phyloP scores from a whole-genome alignment of 805 yeast species.

The Yarrowia porcina region DNA sequence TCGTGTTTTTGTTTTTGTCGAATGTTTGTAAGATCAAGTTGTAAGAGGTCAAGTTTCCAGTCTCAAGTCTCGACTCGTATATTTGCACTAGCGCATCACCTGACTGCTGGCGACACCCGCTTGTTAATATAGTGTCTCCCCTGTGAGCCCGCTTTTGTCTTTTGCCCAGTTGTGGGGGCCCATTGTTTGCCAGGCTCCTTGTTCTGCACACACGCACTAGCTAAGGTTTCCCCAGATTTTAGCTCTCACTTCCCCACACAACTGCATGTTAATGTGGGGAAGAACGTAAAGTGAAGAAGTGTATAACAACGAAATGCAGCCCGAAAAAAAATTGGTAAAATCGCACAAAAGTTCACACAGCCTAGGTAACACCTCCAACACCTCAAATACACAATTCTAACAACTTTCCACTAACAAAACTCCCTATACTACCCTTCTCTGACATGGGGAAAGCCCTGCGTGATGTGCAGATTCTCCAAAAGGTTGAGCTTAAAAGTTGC shows the following conservation, averaged over 20 bases:
- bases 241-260: constrained; percentile 24
- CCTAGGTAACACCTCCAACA: too few relatives aligned
- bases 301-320: too few relatives aligned
- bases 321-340: too few relatives aligned
- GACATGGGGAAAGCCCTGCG: constrained; percentile 23
- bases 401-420: too few relatives aligned
- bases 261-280: constrained; percentile 24
- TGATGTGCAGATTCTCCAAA: constrained; percentile 9
- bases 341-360: too few relatives aligned
- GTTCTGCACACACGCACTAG: neutral
- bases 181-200: constrained; percentile 5
- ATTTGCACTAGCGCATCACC: constrained; percentile 18
- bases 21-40: too few relatives aligned
- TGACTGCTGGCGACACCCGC: constrained; percentile 13
- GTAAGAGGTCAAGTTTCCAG: too few relatives aligned
- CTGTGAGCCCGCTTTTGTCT: neutral
- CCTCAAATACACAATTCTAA: neutral
- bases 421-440: neutral
- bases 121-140: neutral
- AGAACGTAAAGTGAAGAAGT: neutral
- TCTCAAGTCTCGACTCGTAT: too few relatives aligned
- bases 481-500: neutral
- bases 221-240: neutral
- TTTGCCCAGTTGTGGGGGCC: neutral
- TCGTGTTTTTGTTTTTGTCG: too few relatives aligned